These are phyloP conservation scores for Phialemoniopsis sp. DNA, from an alignment of 2,329 filamentous ascomycete species.

Conservation along the genomic window DNA sequence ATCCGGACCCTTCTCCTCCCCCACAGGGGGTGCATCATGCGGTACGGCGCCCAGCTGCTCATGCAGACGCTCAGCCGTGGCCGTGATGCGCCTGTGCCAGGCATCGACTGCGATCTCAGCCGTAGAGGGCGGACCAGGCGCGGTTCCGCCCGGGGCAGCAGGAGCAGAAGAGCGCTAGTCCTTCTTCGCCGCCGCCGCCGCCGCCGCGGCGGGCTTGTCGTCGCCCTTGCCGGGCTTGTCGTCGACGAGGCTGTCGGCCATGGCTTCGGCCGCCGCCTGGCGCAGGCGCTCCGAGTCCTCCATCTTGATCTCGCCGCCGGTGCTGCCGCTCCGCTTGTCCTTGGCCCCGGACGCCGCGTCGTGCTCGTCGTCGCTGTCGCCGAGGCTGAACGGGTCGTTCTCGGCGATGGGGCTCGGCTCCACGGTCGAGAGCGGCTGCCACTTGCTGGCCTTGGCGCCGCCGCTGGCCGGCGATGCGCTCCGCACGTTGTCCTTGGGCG, in stretches of 20 bases:
- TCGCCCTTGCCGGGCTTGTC: slow-evolving; percentile 11
- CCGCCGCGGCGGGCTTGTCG: slow-evolving; percentile 9
- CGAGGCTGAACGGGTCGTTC: slow-evolving; percentile 94
- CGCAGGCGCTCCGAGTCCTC: slow-evolving; percentile 17
- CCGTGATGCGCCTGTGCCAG: no score
- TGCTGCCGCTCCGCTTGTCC: not conserved
- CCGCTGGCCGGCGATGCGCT: slow-evolving; percentile 12
- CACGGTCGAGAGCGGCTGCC: slow-evolving; percentile 87
- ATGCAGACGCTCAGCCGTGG: no score
- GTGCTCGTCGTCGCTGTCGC: slow-evolving; percentile 91
- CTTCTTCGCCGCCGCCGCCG: slow-evolving; percentile 1
- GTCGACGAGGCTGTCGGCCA: slow-evolving; percentile 17
- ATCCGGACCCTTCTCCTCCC: no score
- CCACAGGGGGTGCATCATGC: no score
- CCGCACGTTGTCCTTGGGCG: slow-evolving; percentile 42
- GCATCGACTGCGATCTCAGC: not conserved
- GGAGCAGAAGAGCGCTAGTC: not conserved
- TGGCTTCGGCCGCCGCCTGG: slow-evolving; percentile 17
- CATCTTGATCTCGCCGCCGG: slow-evolving; percentile 6
- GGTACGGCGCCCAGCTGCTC: no score
- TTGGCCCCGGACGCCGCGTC: slow-evolving; percentile 35
- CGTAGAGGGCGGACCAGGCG: not conserved
- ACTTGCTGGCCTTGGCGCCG: slow-evolving; percentile 80
- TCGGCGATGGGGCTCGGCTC: slow-evolving; percentile 82
- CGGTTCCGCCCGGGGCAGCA: no score